phyloP scores from a whole-genome alignment of 768 basidiomycete species.

The Suillus plorans region DNA sequence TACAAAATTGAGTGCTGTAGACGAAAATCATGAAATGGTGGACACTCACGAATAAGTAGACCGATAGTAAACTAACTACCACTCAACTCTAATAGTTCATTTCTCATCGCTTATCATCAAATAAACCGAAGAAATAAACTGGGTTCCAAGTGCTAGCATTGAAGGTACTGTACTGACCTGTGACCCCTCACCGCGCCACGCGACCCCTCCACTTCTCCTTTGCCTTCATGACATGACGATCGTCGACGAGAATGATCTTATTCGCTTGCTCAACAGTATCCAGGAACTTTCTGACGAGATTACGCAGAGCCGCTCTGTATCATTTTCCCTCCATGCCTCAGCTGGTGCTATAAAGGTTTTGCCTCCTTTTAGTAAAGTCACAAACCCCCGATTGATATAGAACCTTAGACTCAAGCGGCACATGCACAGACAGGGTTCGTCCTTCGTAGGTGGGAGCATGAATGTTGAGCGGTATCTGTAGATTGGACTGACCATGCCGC shows the following conservation, averaged over 20 bases:
- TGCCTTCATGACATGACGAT: constrained; percentile 45
- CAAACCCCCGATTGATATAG: constrained; percentile 3
- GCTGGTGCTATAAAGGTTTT: constrained; percentile 79
- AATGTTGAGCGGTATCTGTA: constrained; percentile 10
- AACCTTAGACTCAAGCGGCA: constrained; percentile 72
- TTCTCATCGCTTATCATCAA: too few relatives aligned
- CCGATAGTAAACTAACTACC: too few relatives aligned
- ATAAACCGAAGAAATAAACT: too few relatives aligned
- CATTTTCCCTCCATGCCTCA: constrained; percentile 69
- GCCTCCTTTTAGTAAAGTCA: constrained; percentile 7
- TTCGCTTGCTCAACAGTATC: constrained; percentile 65
- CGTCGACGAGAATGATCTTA: constrained; percentile 62
- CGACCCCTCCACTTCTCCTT: not conserved
- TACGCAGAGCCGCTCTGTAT: constrained; percentile 70
- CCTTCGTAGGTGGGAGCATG: constrained; percentile 61
- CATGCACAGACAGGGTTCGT: constrained; percentile 94
- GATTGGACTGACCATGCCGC: not conserved
- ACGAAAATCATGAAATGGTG: too few relatives aligned
- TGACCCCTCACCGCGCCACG: not conserved
- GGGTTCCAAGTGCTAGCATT: too few relatives aligned
- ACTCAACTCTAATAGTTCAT: too few relatives aligned
- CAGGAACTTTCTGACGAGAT: constrained; percentile 84
- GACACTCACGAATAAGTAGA: too few relatives aligned
- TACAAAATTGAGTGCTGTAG: too few relatives aligned
- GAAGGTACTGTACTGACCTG: not conserved